phyloP scores from a whole-genome alignment of 129 eudicot genomes.

The Centaurea solstitialis region DNA sequence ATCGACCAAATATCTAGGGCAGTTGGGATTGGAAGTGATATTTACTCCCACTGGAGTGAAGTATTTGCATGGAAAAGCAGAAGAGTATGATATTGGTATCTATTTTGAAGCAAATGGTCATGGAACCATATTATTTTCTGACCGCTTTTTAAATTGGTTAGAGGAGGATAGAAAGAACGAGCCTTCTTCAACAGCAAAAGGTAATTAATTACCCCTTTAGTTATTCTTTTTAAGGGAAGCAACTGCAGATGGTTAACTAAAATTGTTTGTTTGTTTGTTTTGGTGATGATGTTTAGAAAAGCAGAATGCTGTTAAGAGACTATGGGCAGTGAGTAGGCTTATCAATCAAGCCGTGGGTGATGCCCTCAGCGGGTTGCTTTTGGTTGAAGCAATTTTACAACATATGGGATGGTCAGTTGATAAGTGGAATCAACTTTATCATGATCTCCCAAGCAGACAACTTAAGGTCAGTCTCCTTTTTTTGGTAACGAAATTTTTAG shows the following conservation, averaged over 20 bases:
- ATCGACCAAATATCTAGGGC: conserved; percentile 69
- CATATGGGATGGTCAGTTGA: conserved; percentile 74
- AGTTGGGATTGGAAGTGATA: conserved; percentile 68
- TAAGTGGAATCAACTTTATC: conserved; percentile 74
- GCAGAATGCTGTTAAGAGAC: conserved; percentile 75
- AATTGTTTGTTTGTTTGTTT: neutral
- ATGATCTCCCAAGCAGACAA: conserved; percentile 89
- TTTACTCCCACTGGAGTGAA: conserved; percentile 93
- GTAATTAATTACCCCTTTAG: conserved; percentile 35
- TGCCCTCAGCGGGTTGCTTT: conserved; percentile 75
- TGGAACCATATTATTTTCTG: conserved; percentile 88
- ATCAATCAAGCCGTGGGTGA: conserved; percentile 93
- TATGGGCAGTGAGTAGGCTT: conserved; percentile 70
- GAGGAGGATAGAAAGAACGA: conserved; percentile 43
- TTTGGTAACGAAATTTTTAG: neutral
- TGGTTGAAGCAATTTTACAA: conserved; percentile 81
- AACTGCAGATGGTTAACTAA: conserved; percentile 5
- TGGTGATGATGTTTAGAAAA: conserved; percentile 59
- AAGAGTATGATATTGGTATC: conserved; percentile 81
- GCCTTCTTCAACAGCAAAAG: conserved; percentile 46
- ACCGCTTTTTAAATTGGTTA: conserved; percentile 51
- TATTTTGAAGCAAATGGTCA: conserved; percentile 99
- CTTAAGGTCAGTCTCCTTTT: conserved; percentile 51
- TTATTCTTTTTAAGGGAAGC: neutral
- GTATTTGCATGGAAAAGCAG: conserved; percentile 84